These are phyloP conservation scores for Lobosporangium transversale DNA, from an alignment of 192 early-diverging fungal genomes.

Conservation along the genomic window DNA sequence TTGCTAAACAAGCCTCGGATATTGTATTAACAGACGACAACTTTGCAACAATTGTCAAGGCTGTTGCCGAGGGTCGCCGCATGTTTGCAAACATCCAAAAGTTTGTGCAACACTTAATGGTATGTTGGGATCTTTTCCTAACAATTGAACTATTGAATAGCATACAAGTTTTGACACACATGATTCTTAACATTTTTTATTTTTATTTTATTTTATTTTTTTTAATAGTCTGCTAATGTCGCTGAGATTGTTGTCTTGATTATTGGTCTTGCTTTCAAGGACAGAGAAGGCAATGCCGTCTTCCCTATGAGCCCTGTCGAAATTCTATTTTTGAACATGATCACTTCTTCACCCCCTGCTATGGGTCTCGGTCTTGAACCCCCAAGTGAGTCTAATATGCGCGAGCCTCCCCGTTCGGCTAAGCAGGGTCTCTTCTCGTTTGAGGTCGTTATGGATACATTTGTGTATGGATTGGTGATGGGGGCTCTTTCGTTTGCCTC, in stretches of 20 bases:
- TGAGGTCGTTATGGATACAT: slow-evolving; percentile 72
- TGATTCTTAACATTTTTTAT: background rate
- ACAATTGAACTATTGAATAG: no score
- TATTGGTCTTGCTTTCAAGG: slow-evolving; percentile 78
- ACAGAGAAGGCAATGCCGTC: slow-evolving; percentile 64
- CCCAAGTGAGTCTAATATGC: slow-evolving; percentile 72
- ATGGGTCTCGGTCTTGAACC: slow-evolving; percentile 81
- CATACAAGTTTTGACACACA: no score
- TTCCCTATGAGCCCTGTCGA: slow-evolving; percentile 84
- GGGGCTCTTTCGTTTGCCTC: slow-evolving; percentile 70
- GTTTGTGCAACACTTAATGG: slow-evolving; percentile 76
- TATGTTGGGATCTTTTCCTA: background rate
- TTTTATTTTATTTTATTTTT: no score
- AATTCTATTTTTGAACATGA: slow-evolving; percentile 83
- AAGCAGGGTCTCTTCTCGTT: slow-evolving; percentile 73
- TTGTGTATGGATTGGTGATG: slow-evolving; percentile 73
- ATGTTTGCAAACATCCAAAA: slow-evolving; percentile 84
- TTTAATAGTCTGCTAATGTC: slow-evolving; percentile 66
- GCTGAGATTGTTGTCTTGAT: slow-evolving; percentile 79
- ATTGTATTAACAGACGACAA: slow-evolving; percentile 89
- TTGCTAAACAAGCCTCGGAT: slow-evolving; percentile 92
- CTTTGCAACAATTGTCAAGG: slow-evolving; percentile 84
- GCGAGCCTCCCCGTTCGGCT: slow-evolving; percentile 72
- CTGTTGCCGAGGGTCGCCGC: slow-evolving; percentile 84
- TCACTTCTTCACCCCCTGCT: slow-evolving; percentile 83